phyloP scores from a whole-genome alignment of 768 basidiomycete genomes.

The Boletus fagicola region DNA sequence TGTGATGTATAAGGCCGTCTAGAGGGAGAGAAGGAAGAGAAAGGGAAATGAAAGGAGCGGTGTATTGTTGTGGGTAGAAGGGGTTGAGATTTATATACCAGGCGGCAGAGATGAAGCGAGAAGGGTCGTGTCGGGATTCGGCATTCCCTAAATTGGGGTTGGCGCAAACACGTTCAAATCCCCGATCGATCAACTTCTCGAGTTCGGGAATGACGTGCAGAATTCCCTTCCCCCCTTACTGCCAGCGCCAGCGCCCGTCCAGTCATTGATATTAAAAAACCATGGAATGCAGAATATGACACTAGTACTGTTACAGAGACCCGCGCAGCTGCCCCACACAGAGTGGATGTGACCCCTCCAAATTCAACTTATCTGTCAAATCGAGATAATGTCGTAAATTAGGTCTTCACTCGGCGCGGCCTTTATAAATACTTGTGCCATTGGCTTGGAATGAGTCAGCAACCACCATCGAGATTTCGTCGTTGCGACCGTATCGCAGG shows the following conservation, averaged over 20 bases:
- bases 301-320: background rate
- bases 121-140: constrained; percentile 20
- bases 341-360: background rate
- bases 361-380: background rate
- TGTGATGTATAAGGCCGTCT: constrained; percentile 1
- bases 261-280: background rate
- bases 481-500: background rate
- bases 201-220: background rate
- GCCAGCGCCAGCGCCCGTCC: background rate
- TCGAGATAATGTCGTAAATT: background rate
- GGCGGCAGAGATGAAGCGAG: background rate
- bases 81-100: constrained; percentile 15
- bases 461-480: background rate
- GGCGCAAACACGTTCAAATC: background rate
- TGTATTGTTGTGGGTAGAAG: background rate
- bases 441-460: background rate
- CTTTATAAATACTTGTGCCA: background rate
- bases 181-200: constrained; percentile 7
- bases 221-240: background rate
- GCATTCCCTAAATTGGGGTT: constrained; percentile 1
- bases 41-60: background rate
- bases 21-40: background rate
- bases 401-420: background rate
- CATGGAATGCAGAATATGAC: background rate
- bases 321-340: background rate